Evolutionary conservation across 768 basidiomycete genomes (phyloP).

Genomic region (Lactarius indigo): DNA sequence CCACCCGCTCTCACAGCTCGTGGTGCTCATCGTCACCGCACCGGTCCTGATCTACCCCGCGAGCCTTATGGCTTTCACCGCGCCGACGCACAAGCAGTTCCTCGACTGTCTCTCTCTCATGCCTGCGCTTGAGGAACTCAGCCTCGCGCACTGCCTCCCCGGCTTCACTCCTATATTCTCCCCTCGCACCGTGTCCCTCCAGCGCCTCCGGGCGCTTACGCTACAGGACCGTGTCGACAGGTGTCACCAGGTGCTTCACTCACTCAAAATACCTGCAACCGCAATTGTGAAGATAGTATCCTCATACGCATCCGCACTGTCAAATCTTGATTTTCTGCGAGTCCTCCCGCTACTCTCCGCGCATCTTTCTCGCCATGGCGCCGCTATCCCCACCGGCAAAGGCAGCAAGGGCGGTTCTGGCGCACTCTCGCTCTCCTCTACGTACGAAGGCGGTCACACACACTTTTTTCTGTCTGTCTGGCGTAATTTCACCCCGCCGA

Average conservation of each 20-base stretch:
- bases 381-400: neutral
- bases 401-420: neutral
- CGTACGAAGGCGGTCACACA: slow-evolving; percentile 1
- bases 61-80: neutral
- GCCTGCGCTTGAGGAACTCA: slow-evolving; percentile 7
- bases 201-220: neutral
- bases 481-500: slow-evolving; percentile 13
- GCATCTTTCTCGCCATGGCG: neutral
- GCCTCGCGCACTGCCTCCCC: slow-evolving; percentile 16
- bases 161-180: neutral
- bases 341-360: slow-evolving; percentile 9
- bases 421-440: slow-evolving; percentile 14
- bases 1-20: neutral
- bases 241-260: slow-evolving; percentile 12
- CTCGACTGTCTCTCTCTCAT: slow-evolving; percentile 8
- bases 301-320: slow-evolving; percentile 7
- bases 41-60: neutral
- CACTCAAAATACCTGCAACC: neutral
- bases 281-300: slow-evolving; percentile 6
- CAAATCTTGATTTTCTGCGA: slow-evolving; percentile 14
- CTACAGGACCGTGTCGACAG: slow-evolving; percentile 14
- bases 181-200: neutral
- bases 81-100: slow-evolving; percentile 4
- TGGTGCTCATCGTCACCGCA: neutral
- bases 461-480: slow-evolving; percentile 11